phyloP scores from a whole-genome alignment of 306 rosid genomes.

The Benincasa hispida region DNA sequence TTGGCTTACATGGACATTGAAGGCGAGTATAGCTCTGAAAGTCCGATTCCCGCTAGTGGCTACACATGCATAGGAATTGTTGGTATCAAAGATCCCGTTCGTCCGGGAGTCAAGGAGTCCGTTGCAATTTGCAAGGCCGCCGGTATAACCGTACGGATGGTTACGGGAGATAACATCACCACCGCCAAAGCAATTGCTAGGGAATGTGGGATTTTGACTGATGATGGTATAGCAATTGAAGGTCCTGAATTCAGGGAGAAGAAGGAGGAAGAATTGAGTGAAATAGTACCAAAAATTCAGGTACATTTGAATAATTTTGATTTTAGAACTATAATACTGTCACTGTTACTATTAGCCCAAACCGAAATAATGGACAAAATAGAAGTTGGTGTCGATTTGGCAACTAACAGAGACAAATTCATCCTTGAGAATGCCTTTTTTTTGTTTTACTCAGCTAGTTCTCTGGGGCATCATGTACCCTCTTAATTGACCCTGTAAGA shows the following conservation, averaged over 20 bases:
- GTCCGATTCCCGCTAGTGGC: constrained; percentile 43
- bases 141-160: constrained; percentile 87
- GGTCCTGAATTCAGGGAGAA: constrained; percentile 85
- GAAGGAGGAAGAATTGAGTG: constrained; percentile 47
- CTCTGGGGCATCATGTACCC: background rate
- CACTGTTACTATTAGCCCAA: background rate
- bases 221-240: constrained; percentile 77
- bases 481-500: constrained; percentile 6
- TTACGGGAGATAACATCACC: constrained; percentile 89
- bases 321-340: background rate
- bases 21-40: constrained; percentile 36
- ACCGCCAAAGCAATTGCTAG: constrained; percentile 98
- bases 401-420: background rate
- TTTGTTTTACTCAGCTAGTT: background rate
- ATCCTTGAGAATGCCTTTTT: background rate
- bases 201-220: constrained; percentile 92
- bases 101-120: constrained; percentile 88
- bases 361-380: background rate
- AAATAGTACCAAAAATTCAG: constrained; percentile 78
- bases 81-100: constrained; percentile 98
- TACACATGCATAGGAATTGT: constrained; percentile 87
- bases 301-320: constrained; percentile 18
- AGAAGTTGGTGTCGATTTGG: background rate
- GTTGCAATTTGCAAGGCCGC: constrained; percentile 91
- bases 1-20: constrained; percentile 67